Conservation (phyloP, 176 grass and related monocot genomes). For the Paspalum notatum region DNA sequence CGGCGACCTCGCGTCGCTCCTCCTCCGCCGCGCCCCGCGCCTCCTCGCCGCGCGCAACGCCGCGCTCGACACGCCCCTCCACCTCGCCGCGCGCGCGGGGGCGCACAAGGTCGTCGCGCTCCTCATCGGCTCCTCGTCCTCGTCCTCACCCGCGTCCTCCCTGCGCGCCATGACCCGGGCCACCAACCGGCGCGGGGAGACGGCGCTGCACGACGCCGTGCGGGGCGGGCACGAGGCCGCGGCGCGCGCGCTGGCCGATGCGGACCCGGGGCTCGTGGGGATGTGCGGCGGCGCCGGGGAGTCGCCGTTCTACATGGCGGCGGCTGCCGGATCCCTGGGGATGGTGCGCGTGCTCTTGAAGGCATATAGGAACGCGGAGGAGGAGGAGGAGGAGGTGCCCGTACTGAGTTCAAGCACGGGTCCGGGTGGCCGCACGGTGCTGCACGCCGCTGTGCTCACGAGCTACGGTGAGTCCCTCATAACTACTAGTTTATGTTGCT, state of each 20-base stretch:
- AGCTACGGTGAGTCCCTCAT: conserved; percentile 42
- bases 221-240: conserved; percentile 44
- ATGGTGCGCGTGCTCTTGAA: conserved; percentile 44
- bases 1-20: conserved; percentile 32
- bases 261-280: conserved; percentile 40
- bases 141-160: not conserved
- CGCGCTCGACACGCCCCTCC: conserved; percentile 61
- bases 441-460: conserved; percentile 64
- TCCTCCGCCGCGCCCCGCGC: conserved; percentile 53
- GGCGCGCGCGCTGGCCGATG: conserved; percentile 34
- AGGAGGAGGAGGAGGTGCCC: conserved; percentile 16
- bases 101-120: conserved; percentile 43
- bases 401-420: conserved; percentile 30
- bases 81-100: conserved; percentile 50
- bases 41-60: conserved; percentile 53
- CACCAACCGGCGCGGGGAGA: conserved; percentile 58
- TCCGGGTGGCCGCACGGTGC: conserved; percentile 45
- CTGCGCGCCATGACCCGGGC: conserved; percentile 34
- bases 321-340: conserved; percentile 44
- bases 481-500: not conserved
- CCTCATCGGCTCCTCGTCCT: conserved; percentile 7
- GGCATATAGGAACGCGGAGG: conserved; percentile 18
- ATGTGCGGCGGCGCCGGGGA: conserved; percentile 25
- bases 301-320: conserved; percentile 66
- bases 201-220: conserved; percentile 64